Conservation (phyloP, 371 early-diverging fungal species). For the Umbelopsis sp. region DNA sequence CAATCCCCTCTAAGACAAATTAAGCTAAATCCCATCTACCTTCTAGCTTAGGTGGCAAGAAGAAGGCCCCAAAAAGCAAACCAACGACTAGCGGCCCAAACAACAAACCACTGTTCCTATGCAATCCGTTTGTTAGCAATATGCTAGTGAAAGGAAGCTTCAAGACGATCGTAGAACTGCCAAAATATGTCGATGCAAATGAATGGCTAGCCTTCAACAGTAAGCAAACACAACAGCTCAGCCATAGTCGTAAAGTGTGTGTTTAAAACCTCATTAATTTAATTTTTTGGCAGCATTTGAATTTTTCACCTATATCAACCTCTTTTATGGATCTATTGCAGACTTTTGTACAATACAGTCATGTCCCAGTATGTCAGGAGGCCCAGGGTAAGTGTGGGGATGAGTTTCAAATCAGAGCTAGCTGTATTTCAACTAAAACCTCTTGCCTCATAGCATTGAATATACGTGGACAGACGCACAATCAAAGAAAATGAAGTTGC, state of each 20-base stretch:
- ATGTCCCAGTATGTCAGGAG: conserved; percentile 91
- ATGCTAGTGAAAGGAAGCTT: conserved; percentile 92
- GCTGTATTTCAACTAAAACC: background rate
- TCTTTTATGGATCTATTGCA: conserved; percentile 90
- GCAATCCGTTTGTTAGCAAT: conserved; percentile 74
- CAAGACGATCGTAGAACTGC: conserved; percentile 84
- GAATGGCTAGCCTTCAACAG: conserved; percentile 96
- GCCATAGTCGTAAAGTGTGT: background rate
- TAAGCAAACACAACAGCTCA: conserved; percentile 32
- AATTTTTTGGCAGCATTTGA: conserved; percentile 69
- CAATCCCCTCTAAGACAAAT: conserved; percentile 1
- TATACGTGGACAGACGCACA: conserved; percentile 93
- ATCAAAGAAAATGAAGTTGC: conserved; percentile 78
- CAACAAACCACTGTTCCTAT: conserved; percentile 74
- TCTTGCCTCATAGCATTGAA: conserved; percentile 60
- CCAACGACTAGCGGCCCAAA: conserved; percentile 35
- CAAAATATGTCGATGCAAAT: conserved; percentile 87
- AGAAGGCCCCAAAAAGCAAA: conserved; percentile 49
- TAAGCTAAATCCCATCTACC: conserved; percentile 10
- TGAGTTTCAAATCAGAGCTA: conserved; percentile 1
- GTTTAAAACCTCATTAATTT: background rate
- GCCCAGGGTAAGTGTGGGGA: conserved; percentile 64
- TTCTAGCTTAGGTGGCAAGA: conserved; percentile 44
- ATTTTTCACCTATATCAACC: conserved; percentile 92
- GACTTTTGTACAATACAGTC: conserved; percentile 85